A percentile compares a stretch with the other conserved stretches of the same genome.
Evolutionary conservation across 495 filamentous ascomycete species (phyloP).

Genomic region (Aspergillus egyptiacus): DNA sequence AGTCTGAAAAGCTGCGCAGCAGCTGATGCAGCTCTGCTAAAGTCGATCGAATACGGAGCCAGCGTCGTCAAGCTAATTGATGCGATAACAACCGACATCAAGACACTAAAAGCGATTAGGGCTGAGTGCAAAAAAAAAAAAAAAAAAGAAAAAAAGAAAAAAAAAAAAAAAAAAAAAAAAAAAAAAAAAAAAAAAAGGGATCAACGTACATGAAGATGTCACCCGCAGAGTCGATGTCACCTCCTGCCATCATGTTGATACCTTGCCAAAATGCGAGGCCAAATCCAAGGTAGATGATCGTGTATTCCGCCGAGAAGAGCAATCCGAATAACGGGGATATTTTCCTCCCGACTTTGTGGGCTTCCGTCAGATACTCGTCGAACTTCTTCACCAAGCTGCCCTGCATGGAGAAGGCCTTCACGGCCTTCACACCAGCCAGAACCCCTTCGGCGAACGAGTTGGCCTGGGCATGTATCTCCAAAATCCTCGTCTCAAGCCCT

Average conservation of each 20-base stretch:
- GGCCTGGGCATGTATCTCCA: slow-evolving; percentile 72
- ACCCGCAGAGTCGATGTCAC: slow-evolving; percentile 47
- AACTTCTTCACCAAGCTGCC: slow-evolving; percentile 80
- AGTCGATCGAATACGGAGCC: slow-evolving; percentile 22
- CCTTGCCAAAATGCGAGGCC: slow-evolving; percentile 95
- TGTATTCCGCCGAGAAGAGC: slow-evolving; percentile 79
- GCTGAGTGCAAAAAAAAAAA: no score
- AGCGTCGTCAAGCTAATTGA: slow-evolving; percentile 34
- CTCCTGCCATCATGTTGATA: slow-evolving; percentile 64
- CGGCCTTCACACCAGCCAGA: slow-evolving; percentile 84
- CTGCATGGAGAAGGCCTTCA: slow-evolving; percentile 85
- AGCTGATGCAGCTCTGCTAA: slow-evolving; percentile 31
- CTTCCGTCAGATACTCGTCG: slow-evolving; percentile 61
- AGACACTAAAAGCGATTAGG: no score
- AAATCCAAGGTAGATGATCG: slow-evolving; percentile 80
- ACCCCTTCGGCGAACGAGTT: slow-evolving; percentile 92
- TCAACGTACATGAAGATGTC: slow-evolving; percentile 47
- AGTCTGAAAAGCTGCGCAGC: slow-evolving; percentile 32
- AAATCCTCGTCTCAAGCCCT: slow-evolving; percentile 67
- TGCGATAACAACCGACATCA: slow-evolving; percentile 33
- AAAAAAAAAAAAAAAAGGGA: no score
- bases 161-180: no score
- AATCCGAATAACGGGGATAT: slow-evolving; percentile 60
- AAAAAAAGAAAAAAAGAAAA: no score
- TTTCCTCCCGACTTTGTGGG: slow-evolving; percentile 72